phyloP scores from a whole-genome alignment of 176 grass and related monocot genomes.

The Oropetium thomaeum region DNA sequence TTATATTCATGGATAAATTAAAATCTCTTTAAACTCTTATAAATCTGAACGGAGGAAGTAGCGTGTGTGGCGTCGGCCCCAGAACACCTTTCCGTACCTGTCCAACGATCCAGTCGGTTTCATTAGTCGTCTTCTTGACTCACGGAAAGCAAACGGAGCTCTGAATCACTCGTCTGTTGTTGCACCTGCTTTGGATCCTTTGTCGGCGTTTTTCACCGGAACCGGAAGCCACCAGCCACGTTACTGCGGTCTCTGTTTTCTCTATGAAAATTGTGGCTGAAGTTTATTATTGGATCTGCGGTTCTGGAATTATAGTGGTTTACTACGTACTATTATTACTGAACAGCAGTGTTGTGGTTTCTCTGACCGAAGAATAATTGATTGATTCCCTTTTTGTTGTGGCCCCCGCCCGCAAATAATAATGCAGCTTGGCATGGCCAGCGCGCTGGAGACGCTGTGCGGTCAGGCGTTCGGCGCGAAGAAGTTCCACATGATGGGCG shows the following conservation, averaged over 20 bases:
- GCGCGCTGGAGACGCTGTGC: conserved; percentile 61
- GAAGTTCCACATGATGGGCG: conserved; percentile 85
- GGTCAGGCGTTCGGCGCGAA: conserved; percentile 55
- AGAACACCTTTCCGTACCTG: not conserved
- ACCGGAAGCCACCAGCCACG: too few species aligned
- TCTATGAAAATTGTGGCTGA: not conserved
- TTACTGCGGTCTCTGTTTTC: not conserved
- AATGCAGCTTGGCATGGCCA: conserved; percentile 86
- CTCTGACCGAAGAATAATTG: too few species aligned
- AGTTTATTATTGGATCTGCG: not conserved
- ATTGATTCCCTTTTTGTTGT: too few species aligned
- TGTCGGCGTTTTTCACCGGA: too few species aligned
- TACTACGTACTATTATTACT: not conserved
- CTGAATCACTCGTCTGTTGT: too few species aligned
- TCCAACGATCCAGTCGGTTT: not conserved
- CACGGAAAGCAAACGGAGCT: not conserved
- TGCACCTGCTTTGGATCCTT: not conserved
- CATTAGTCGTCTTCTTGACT: not conserved
- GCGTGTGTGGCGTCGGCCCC: too few species aligned
- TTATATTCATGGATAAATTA: too few species aligned
- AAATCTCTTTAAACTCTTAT: too few species aligned
- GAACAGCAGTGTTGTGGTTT: not conserved
- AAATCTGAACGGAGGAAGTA: too few species aligned
- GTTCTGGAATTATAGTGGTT: not conserved
- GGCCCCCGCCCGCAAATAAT: too few species aligned